phyloP scores from a whole-genome alignment of 805 yeast genomes.

The Groenewaldozyma salmanticensis region DNA sequence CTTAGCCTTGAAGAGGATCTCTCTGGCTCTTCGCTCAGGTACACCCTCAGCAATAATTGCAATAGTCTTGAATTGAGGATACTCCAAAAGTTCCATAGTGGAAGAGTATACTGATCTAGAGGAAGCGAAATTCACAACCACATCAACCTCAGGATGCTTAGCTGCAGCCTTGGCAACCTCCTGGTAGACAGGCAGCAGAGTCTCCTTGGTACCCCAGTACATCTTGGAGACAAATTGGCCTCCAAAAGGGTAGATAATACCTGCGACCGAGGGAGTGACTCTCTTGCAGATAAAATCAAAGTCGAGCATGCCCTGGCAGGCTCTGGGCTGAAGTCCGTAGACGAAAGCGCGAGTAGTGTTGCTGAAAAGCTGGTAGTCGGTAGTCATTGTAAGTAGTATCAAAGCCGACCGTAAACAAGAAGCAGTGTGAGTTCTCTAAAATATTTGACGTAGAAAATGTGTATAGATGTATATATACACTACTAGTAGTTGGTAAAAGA shows the following conservation, averaged over 20 bases:
- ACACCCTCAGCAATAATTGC: conserved; percentile 42
- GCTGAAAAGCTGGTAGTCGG: conserved; percentile 31
- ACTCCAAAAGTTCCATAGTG: conserved; percentile 37
- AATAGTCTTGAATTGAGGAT: conserved; percentile 37
- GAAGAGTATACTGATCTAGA: conserved; percentile 39
- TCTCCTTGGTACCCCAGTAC: conserved; percentile 43
- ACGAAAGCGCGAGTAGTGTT: conserved; percentile 36
- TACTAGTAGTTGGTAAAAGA: too few relatives aligned
- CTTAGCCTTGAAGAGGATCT: conserved; percentile 34
- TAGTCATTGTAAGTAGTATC: too few relatives aligned
- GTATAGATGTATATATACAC: too few relatives aligned
- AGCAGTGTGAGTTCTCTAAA: neutral
- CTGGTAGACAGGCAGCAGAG: conserved; percentile 37
- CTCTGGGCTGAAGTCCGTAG: conserved; percentile 37
- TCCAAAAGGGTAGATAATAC: conserved; percentile 38
- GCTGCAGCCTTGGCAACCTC: conserved; percentile 32
- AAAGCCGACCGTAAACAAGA: too few relatives aligned
- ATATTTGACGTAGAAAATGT: too few relatives aligned
- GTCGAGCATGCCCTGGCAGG: conserved; percentile 41
- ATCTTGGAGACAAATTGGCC: conserved; percentile 36
- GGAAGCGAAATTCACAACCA: conserved; percentile 39
- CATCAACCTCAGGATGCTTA: conserved; percentile 39
- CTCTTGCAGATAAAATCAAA: conserved; percentile 39
- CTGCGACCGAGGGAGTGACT: conserved; percentile 37
- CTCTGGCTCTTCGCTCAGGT: conserved; percentile 41